Conservation (phyloP, 495 filamentous ascomycete species). For the Penicillium macrosclerotiorum region DNA sequence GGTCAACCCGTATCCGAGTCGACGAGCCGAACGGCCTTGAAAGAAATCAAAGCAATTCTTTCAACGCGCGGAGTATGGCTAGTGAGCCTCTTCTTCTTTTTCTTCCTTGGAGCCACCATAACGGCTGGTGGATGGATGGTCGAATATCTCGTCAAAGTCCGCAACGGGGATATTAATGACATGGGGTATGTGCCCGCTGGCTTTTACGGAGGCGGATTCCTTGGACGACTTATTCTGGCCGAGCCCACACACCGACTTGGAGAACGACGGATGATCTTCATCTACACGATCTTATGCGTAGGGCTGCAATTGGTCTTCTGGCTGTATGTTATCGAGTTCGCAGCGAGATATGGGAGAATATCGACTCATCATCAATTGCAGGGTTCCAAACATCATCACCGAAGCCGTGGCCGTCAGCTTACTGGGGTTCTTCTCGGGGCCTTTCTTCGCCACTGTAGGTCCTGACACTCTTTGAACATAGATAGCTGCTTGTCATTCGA, state of each 20-base stretch:
- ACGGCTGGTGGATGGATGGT: constrained; percentile 35
- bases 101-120: constrained; percentile 28
- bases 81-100: constrained; percentile 33
- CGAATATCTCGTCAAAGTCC: constrained; percentile 31
- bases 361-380: constrained; percentile 2
- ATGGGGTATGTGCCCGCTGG: constrained; percentile 34
- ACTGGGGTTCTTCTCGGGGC: constrained; percentile 29
- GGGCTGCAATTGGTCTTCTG: constrained; percentile 32
- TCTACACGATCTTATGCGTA: constrained; percentile 31
- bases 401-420: constrained; percentile 33
- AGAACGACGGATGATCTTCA: constrained; percentile 29
- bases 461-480: no score
- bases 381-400: constrained; percentile 33
- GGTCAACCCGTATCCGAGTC: background rate
- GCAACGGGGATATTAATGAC: constrained; percentile 27
- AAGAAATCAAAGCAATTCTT: constrained; percentile 26
- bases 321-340: constrained; percentile 25
- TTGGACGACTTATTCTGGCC: constrained; percentile 26
- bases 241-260: constrained; percentile 30
- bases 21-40: constrained; percentile 5
- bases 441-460: constrained; percentile 34
- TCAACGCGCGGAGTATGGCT: constrained; percentile 27
- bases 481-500: no score
- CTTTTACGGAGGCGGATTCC: constrained; percentile 28
- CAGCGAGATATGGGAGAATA: no score